Evolutionary conservation across 2,329 filamentous ascomycete species (phyloP), one percentile per base, ranked within the genome.

Genomic region (Hypomyces perniciosus): DNA sequence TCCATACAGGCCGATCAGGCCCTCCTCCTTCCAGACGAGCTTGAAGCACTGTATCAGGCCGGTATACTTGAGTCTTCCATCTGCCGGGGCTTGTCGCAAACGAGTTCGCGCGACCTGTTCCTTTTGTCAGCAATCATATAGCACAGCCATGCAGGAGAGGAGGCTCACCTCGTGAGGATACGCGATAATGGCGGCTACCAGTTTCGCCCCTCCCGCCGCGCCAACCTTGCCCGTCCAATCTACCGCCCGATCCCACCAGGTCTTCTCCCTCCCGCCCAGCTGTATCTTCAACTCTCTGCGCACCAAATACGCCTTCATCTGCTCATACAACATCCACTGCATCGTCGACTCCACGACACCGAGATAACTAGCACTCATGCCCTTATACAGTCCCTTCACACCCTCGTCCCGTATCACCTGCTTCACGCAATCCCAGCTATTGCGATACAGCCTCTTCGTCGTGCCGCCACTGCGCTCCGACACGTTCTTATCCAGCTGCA

Each of bases 291-390:
- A 77, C 66, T 87, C 85, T 53, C 90, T 75, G 41, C 72, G 71
- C 42, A 79, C 80, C 33, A 96, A 72, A n/a, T 76, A 75, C 27
- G 80, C 74, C 77, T 96, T 97, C 76, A 95, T 84, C 68, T 91
- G 86, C 72, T 97, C 91, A 69, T 96, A 97, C 60, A 96, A 72
- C 62, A 95, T 85, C 90, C 90, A 96, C 67, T 97, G 91, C 61
- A 96, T 69, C 5, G 91, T 93, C 57, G 85, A 91, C 74, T 96
- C 92, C 2, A 86, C 86, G 20, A 95, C 90, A 27, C 92, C 91
- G 1, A 97, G 75, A 65, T 96, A 97, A 63, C 88, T 93, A 33
- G 91, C 91, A 58, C 86, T 93, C 71, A 97, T 80, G 46, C 91
- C 91, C 63, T 90, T 88, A 72, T 96, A 97, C 53, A 97, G 74